These are phyloP conservation scores for Aspergillus pseudonomiae DNA, from an alignment of 2,329 filamentous ascomycete genomes.

Conservation along the genomic window DNA sequence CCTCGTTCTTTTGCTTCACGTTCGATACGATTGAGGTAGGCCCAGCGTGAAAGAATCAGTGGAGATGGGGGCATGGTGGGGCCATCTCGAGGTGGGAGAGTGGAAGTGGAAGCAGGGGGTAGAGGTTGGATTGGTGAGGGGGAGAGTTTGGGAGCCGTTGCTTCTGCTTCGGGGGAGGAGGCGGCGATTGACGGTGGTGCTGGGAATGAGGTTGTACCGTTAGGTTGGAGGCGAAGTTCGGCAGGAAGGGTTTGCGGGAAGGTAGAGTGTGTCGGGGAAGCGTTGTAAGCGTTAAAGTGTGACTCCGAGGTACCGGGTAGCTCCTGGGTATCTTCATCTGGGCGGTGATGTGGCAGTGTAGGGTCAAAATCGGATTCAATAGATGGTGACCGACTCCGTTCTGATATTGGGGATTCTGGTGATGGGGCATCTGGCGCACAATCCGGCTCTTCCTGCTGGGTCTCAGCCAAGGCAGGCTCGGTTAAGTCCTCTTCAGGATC, in stretches of 20 bases:
- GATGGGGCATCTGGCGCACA: conserved; percentile 12
- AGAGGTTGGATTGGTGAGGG: conserved; percentile 38
- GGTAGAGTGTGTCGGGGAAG: conserved; percentile 28
- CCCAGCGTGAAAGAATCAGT: conserved; percentile 49
- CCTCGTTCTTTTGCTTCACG: conserved; percentile 69
- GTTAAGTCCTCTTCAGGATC: conserved; percentile 22
- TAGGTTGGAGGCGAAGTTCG: conserved; percentile 44
- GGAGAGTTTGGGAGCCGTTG: conserved; percentile 38
- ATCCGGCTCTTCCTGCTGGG: conserved; percentile 12
- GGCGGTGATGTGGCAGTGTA: conserved; percentile 52
- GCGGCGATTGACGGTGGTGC: conserved; percentile 34
- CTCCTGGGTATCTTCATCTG: conserved; percentile 33
- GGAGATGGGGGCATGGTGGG: conserved; percentile 23
- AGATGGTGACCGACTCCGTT: conserved; percentile 13
- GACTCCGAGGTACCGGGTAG: not conserved
- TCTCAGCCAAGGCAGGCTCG: not conserved
- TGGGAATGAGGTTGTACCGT: conserved; percentile 34
- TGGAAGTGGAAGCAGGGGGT: conserved; percentile 24
- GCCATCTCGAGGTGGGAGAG: conserved; percentile 18
- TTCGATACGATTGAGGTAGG: conserved; percentile 65
- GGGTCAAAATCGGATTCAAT: conserved; percentile 37
- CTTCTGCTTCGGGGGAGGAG: conserved; percentile 36
- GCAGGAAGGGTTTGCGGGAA: conserved; percentile 29
- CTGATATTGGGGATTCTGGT: conserved; percentile 11
- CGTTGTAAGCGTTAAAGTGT: not conserved